Conservation (phyloP, 1,284 basidiomycete species). For the Ganoderma lucidum region DNA sequence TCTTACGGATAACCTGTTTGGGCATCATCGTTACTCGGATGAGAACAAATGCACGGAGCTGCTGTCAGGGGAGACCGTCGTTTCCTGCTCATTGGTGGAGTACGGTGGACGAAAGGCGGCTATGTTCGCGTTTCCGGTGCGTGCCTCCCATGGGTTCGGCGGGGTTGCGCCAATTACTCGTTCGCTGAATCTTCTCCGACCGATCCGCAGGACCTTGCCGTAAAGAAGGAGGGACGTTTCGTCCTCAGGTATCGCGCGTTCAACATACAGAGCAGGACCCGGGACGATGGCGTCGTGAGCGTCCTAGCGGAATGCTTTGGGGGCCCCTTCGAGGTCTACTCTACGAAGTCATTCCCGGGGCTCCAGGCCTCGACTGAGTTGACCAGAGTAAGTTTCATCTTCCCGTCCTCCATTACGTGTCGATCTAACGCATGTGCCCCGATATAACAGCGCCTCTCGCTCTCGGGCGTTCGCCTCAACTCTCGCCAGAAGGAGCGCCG, state of each 20-base stretch:
- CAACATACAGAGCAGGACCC: conserved; percentile 34
- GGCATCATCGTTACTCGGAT: neutral
- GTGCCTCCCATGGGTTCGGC: conserved; percentile 29
- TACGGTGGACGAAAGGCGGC: conserved; percentile 65
- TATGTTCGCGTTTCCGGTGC: conserved; percentile 78
- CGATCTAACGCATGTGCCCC: neutral
- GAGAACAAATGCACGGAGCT: conserved; percentile 56
- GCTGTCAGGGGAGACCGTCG: conserved; percentile 71
- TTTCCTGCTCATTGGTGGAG: conserved; percentile 68
- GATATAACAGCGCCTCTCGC: conserved; percentile 7
- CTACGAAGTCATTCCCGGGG: conserved; percentile 84
- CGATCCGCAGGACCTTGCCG: conserved; percentile 38
- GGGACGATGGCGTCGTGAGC: conserved; percentile 45
- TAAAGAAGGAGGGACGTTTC: conserved; percentile 39
- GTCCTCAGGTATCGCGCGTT: conserved; percentile 39
- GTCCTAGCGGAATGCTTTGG: conserved; percentile 79
- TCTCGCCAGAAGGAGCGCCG: conserved; percentile 12
- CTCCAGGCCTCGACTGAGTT: conserved; percentile 75
- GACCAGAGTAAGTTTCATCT: conserved; percentile 61
- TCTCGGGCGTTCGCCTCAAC: conserved; percentile 8
- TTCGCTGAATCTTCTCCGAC: conserved; percentile 1
- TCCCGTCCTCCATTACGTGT: neutral
- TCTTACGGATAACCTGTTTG: neutral
- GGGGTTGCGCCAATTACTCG: neutral
- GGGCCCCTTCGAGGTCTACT: conserved; percentile 73